phyloP scores from a whole-genome alignment of 371 early-diverging fungal genomes.

The Blyttiomyces sp. region DNA sequence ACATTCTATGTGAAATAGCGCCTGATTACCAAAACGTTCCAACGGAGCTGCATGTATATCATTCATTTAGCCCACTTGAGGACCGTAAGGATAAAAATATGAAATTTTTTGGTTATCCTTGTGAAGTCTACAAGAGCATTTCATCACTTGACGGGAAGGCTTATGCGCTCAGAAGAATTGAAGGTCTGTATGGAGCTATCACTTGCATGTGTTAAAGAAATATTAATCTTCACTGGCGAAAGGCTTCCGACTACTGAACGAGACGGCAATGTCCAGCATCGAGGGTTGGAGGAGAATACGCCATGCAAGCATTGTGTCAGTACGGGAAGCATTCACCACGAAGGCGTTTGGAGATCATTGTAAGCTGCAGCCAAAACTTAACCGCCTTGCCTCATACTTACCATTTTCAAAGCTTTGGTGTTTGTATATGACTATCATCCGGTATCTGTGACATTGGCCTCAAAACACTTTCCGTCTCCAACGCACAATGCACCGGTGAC shows the following conservation, averaged over 20 bases:
- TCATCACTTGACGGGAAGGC: constrained; percentile 77
- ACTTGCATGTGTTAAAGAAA: background rate
- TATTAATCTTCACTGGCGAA: background rate
- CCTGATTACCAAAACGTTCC: constrained; percentile 48
- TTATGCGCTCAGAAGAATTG: constrained; percentile 79
- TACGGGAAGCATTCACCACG: constrained; percentile 93
- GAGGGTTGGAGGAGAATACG: constrained; percentile 80
- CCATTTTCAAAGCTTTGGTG: constrained; percentile 56
- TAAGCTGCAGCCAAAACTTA: constrained; percentile 30
- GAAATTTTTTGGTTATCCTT: constrained; percentile 70
- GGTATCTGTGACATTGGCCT: constrained; percentile 66
- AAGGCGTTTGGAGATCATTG: constrained; percentile 92
- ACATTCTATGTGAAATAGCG: constrained; percentile 35
- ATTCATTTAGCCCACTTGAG: constrained; percentile 78
- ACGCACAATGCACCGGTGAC: constrained; percentile 40
- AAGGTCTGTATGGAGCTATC: constrained; percentile 45
- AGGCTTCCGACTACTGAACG: constrained; percentile 74
- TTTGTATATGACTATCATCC: constrained; percentile 92
- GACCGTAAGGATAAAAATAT: constrained; percentile 41
- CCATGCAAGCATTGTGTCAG: constrained; percentile 80
- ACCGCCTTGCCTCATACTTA: constrained; percentile 6
- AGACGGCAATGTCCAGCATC: constrained; percentile 73
- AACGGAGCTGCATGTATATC: constrained; percentile 72
- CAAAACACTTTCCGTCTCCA: constrained; percentile 55
- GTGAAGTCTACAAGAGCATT: constrained; percentile 79